Conservation (phyloP, 164 flowering plant species). For the Tinospora cordifolia region DNA sequence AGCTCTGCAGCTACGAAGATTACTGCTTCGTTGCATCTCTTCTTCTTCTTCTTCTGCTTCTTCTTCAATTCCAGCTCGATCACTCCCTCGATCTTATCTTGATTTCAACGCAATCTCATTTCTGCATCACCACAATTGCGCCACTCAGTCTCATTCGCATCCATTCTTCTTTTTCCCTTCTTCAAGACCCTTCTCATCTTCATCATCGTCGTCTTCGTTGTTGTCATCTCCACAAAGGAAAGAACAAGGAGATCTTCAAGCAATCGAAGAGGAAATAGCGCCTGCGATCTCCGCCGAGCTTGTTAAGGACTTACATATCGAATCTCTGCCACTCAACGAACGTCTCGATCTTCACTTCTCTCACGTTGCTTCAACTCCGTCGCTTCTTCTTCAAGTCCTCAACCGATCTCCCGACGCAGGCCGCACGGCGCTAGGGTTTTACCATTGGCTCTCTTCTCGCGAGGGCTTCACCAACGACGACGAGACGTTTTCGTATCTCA, state of each 20-base stretch:
- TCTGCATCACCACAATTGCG: slow-evolving; percentile 7
- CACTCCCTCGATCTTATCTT: slow-evolving; percentile 11
- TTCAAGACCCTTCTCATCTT: neutral
- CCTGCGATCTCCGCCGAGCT: slow-evolving; percentile 57
- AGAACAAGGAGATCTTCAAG: neutral
- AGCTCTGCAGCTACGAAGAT: slow-evolving; percentile 31
- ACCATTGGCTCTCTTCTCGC: slow-evolving; percentile 53
- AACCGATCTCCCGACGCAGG: slow-evolving; percentile 64
- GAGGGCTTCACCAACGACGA: slow-evolving; percentile 40
- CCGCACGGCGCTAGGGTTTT: slow-evolving; percentile 51
- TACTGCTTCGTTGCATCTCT: slow-evolving; percentile 31
- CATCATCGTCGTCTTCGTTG: neutral
- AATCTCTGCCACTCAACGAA: slow-evolving; percentile 40
- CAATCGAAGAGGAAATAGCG: slow-evolving; percentile 26
- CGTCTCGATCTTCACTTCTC: slow-evolving; percentile 66
- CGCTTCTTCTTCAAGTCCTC: slow-evolving; percentile 44
- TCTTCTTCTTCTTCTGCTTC: slow-evolving; percentile 22
- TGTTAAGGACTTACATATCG: slow-evolving; percentile 30
- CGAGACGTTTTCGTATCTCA: slow-evolving; percentile 47
- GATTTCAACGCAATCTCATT: neutral
- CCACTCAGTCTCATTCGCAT: slow-evolving; percentile 4
- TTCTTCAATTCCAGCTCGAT: slow-evolving; percentile 17
- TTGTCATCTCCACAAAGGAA: neutral
- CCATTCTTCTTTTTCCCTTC: neutral
- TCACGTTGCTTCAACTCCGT: slow-evolving; percentile 40